Evolutionary conservation across 257 asterid species (phyloP).

Genomic region (Apocynum venetum): DNA sequence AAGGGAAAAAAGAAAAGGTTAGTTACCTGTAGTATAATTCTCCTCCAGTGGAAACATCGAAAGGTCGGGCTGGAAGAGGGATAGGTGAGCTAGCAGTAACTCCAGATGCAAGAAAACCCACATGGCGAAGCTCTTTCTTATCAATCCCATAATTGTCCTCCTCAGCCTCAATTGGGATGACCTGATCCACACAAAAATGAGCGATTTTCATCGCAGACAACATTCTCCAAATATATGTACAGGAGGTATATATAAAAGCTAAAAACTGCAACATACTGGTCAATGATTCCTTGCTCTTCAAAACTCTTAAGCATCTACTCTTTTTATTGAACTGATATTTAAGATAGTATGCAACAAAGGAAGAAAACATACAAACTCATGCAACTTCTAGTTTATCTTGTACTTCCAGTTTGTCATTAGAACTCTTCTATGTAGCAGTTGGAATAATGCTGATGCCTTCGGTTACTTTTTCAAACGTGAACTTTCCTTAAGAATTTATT

Average conservation of each 20-base stretch:
- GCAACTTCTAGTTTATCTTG: neutral
- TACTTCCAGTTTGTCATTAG: no score
- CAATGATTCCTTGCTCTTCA: neutral
- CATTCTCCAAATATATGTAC: neutral
- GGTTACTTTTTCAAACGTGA: neutral
- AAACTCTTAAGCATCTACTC: neutral
- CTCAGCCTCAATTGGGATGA: slow-evolving; percentile 23
- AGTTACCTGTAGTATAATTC: slow-evolving; percentile 51
- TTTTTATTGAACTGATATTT: neutral
- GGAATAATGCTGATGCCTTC: neutral
- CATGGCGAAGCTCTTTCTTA: slow-evolving; percentile 12
- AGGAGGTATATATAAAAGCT: neutral
- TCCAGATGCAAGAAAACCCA: slow-evolving; percentile 15
- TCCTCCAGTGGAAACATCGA: slow-evolving; percentile 22
- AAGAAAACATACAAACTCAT: neutral
- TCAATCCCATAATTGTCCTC: slow-evolving; percentile 27
- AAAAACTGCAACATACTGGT: neutral
- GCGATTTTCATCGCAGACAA: neutral
- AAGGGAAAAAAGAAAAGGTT: slow-evolving; percentile 1
- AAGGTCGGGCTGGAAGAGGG: slow-evolving; percentile 37
- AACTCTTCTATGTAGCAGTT: neutral
- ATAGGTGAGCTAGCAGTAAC: slow-evolving; percentile 45
- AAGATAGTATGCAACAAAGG: neutral
- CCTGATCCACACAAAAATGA: slow-evolving; percentile 20
- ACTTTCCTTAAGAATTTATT: no score